Evolutionary conservation across 495 filamentous ascomycete genomes (phyloP).

Genomic region (Penicillium steckii): DNA sequence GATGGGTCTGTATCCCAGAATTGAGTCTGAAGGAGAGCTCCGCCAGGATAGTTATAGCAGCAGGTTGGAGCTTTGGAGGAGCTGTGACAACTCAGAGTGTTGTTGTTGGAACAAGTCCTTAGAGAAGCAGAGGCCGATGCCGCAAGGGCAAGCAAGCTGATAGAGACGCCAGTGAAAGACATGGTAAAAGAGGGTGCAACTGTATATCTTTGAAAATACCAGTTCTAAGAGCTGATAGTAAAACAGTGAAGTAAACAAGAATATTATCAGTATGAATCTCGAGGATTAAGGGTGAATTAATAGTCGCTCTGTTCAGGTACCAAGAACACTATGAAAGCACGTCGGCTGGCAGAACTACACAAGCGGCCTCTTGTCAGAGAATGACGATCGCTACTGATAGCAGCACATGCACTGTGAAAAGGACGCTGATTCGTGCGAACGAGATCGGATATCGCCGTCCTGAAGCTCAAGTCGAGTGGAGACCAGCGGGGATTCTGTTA

Average conservation of each 20-base stretch:
- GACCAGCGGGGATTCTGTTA: not conserved
- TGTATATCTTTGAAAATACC: too few relatives aligned
- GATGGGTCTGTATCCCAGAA: slow-evolving; percentile 76
- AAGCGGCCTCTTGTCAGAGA: slow-evolving; percentile 3
- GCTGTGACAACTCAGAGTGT: slow-evolving; percentile 39
- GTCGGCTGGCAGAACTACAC: slow-evolving; percentile 1
- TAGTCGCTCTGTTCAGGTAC: not conserved
- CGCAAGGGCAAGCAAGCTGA: slow-evolving; percentile 30
- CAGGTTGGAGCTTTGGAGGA: slow-evolving; percentile 53
- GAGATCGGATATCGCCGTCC: slow-evolving; percentile 24
- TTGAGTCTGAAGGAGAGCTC: slow-evolving; percentile 71
- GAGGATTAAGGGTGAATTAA: slow-evolving; percentile 1
- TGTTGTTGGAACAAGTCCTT: slow-evolving; percentile 28
- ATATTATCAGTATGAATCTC: too few relatives aligned
- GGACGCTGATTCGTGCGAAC: slow-evolving; percentile 31
- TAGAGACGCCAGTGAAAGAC: slow-evolving; percentile 10
- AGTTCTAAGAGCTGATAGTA: too few relatives aligned
- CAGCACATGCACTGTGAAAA: slow-evolving; percentile 37
- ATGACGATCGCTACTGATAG: slow-evolving; percentile 18
- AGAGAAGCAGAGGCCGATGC: slow-evolving; percentile 23
- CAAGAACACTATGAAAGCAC: not conserved
- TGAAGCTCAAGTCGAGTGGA: not conserved
- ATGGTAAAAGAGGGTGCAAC: too few relatives aligned
- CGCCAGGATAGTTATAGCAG: slow-evolving; percentile 75
- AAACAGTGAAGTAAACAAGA: too few relatives aligned